Evolutionary conservation across 148 eudicot genomes (phyloP).

Genomic region (Camellia granthamiana): DNA sequence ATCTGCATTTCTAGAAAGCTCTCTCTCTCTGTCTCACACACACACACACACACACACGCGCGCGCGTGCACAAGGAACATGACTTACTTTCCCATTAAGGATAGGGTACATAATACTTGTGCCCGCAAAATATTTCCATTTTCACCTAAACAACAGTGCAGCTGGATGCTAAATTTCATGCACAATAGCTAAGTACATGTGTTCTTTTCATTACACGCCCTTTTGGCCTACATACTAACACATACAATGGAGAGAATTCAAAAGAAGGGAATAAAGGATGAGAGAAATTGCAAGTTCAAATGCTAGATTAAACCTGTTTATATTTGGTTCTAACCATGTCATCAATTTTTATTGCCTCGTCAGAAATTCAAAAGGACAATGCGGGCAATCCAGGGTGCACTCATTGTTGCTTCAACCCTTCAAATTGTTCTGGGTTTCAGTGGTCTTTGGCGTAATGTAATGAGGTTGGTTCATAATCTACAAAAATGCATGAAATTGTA

Average conservation of each 20-base stretch:
- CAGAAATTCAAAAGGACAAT: conserved; percentile 83
- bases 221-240: neutral
- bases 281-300: conserved; percentile 12
- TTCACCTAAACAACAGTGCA: neutral
- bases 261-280: conserved; percentile 10
- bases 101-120: neutral
- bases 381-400: conserved; percentile 92
- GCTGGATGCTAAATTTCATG: neutral
- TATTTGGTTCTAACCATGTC: conserved; percentile 8
- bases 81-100: neutral
- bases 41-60: too few species aligned
- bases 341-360: neutral
- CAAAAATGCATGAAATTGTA: neutral
- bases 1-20: neutral
- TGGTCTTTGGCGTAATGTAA: conserved; percentile 97
- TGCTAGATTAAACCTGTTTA: neutral
- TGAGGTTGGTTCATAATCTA: conserved; percentile 45
- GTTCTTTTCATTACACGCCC: neutral
- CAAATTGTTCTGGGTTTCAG: conserved; percentile 97
- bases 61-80: neutral
- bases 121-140: neutral
- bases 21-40: too few species aligned
- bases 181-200: neutral
- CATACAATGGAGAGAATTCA: neutral
- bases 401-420: conserved; percentile 90